These are phyloP conservation scores for Carallia brachiata DNA, from an alignment of 345 rosid genomes.

Conservation along the genomic window DNA sequence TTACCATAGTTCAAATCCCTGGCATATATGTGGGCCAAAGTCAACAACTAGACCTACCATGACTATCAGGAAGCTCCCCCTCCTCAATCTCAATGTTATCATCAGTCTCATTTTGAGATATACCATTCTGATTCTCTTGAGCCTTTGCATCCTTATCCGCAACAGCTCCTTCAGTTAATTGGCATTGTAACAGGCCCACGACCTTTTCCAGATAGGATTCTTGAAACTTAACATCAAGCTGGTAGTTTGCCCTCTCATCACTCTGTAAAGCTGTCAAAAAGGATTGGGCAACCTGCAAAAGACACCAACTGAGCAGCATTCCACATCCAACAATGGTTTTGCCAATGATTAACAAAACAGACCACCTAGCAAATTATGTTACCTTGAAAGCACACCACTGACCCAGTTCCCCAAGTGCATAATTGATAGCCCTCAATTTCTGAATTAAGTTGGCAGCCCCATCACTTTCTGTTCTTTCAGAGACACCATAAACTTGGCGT, in stretches of 20 bases:
- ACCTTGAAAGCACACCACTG: slow-evolving; percentile 99
- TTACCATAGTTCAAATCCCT: background rate
- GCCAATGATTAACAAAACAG: slow-evolving; percentile 14
- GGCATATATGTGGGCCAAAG: slow-evolving; percentile 2
- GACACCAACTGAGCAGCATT: slow-evolving; percentile 5
- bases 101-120: slow-evolving; percentile 27
- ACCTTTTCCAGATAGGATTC: slow-evolving; percentile 79
- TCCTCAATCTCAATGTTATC: slow-evolving; percentile 77
- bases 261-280: slow-evolving; percentile 86
- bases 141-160: slow-evolving; percentile 49
- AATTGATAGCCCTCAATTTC: slow-evolving; percentile 88
- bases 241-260: slow-evolving; percentile 90
- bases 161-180: slow-evolving; percentile 85
- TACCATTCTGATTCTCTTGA: slow-evolving; percentile 38
- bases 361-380: slow-evolving; percentile 4
- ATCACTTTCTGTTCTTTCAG: slow-evolving; percentile 96
- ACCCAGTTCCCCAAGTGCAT: slow-evolving; percentile 91
- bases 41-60: slow-evolving; percentile 48
- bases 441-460: slow-evolving; percentile 97
- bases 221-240: slow-evolving; percentile 94
- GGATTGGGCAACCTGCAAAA: slow-evolving; percentile 80
- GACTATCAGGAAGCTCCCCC: slow-evolving; percentile 94
- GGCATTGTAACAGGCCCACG: slow-evolving; percentile 80
- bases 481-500: slow-evolving; percentile 93
- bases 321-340: background rate